A percentile compares a stretch with the other conserved stretches of the same genome.
These are phyloP conservation scores for Moricandia arvensis DNA, from an alignment of 345 rosid species.

Conservation along the genomic window DNA sequence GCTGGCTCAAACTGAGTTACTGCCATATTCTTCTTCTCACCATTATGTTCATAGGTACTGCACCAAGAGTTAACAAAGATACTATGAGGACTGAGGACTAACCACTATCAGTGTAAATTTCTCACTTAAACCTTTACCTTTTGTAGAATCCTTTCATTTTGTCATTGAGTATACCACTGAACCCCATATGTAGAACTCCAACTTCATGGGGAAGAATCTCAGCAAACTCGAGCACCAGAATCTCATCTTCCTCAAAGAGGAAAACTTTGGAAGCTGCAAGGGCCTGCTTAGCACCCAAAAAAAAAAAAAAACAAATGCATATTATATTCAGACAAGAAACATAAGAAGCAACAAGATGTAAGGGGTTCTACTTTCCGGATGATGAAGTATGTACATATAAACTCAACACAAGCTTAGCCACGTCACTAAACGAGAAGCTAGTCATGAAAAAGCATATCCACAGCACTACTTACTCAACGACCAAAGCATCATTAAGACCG, in stretches of 20 bases:
- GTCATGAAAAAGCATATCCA: background rate
- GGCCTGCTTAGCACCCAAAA: slow-evolving; percentile 40
- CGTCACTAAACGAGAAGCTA: no score
- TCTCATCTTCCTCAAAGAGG: slow-evolving; percentile 64
- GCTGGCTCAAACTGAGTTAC: slow-evolving; percentile 98
- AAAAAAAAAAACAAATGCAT: background rate
- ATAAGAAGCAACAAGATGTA: background rate
- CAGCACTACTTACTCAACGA: background rate
- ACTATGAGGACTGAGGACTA: background rate
- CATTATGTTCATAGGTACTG: slow-evolving; percentile 74
- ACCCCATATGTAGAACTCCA: slow-evolving; percentile 61
- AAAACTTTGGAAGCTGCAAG: slow-evolving; percentile 52
- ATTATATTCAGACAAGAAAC: background rate
- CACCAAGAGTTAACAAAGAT: slow-evolving; percentile 17
- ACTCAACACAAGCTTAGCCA: background rate
- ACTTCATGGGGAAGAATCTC: slow-evolving; percentile 64
- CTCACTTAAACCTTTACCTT: slow-evolving; percentile 44
- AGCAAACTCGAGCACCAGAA: slow-evolving; percentile 71
- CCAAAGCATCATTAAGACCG: slow-evolving; percentile 2
- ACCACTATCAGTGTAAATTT: background rate
- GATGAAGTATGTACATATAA: background rate
- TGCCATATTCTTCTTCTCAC: slow-evolving; percentile 96
- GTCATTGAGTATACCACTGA: slow-evolving; percentile 71
- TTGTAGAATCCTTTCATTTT: slow-evolving; percentile 90
- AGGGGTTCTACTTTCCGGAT: background rate